Evolutionary conservation across 805 yeast genomes (phyloP).

Genomic region (Helenozyma rhizophorensis): DNA sequence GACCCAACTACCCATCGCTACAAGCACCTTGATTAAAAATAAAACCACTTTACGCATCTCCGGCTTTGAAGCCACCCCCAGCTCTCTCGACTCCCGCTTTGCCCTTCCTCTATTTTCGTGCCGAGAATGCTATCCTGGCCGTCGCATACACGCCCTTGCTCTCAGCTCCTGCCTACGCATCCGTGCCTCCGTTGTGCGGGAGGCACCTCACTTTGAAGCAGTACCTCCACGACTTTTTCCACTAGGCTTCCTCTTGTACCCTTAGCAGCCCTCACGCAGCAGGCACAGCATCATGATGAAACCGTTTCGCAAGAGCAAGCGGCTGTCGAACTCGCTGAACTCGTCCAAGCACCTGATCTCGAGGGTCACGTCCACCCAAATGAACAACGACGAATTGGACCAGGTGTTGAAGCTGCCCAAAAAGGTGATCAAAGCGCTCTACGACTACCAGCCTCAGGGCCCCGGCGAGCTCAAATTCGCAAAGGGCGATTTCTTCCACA

Average conservation of each 20-base stretch:
- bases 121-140: too few species aligned
- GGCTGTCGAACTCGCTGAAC: constrained; percentile 27
- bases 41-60: too few species aligned
- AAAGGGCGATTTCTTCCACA: constrained; percentile 88
- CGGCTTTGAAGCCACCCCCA: too few species aligned
- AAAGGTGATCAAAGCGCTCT: constrained; percentile 78
- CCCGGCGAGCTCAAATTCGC: constrained; percentile 75
- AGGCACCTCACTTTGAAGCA: too few species aligned
- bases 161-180: too few species aligned
- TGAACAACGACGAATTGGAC: constrained; percentile 14
- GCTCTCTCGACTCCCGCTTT: too few species aligned
- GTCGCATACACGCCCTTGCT: too few species aligned
- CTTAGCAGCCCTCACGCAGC: background rate
- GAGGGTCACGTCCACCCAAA: constrained; percentile 20
- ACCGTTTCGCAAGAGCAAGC: constrained; percentile 39
- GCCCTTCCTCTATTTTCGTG: too few species aligned
- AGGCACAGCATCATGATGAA: constrained; percentile 26
- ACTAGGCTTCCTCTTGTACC: background rate
- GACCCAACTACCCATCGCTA: too few species aligned
- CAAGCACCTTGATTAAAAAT: too few species aligned
- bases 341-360: constrained; percentile 32
- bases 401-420: constrained; percentile 53
- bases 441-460: constrained; percentile 72
- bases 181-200: too few species aligned
- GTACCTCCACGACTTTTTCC: background rate